Evolutionary conservation across 1,139 yeast genomes (phyloP).

Genomic region (Nadsonia starkeyi-henricii): DNA sequence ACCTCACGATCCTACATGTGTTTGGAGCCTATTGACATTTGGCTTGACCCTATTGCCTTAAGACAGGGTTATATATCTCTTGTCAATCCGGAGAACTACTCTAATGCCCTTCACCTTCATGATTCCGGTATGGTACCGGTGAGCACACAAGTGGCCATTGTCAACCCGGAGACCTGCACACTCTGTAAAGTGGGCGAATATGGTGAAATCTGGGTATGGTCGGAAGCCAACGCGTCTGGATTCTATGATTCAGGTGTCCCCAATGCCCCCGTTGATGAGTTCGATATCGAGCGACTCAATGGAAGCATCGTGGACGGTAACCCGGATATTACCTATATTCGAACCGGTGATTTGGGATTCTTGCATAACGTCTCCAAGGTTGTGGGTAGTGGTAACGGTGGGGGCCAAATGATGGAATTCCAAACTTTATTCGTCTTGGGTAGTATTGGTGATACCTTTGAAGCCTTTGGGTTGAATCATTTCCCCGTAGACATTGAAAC

Average conservation of each 20-base stretch:
- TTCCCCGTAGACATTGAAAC: conserved; percentile 76
- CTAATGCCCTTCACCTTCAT: conserved; percentile 62
- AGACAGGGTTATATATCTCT: conserved; percentile 77
- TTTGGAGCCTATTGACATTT: conserved; percentile 76
- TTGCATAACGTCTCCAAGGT: conserved; percentile 51
- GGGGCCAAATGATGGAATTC: conserved; percentile 38
- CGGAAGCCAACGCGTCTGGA: conserved; percentile 64
- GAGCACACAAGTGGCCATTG: conserved; percentile 85
- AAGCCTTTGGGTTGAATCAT: conserved; percentile 79
- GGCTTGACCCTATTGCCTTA: conserved; percentile 75
- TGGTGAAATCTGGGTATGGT: conserved; percentile 95
- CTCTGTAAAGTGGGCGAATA: conserved; percentile 85
- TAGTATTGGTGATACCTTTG: conserved; percentile 76
- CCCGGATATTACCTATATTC: conserved; percentile 47
- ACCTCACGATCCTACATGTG: conserved; percentile 80
- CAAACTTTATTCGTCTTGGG: conserved; percentile 83
- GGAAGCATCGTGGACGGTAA: conserved; percentile 37
- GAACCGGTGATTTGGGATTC: conserved; percentile 94
- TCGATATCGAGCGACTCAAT: conserved; percentile 35
- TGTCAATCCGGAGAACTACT: conserved; percentile 57
- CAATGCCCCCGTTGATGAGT: conserved; percentile 21
- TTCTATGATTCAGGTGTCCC: conserved; percentile 36
- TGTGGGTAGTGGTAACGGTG: conserved; percentile 22
- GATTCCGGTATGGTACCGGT: conserved; percentile 96
- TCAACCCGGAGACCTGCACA: conserved; percentile 76